A percentile compares a stretch with the other conserved stretches of the same genome.
phyloP scores from a whole-genome alignment of 23 red algal species.

The Gracilaria caudata region DNA sequence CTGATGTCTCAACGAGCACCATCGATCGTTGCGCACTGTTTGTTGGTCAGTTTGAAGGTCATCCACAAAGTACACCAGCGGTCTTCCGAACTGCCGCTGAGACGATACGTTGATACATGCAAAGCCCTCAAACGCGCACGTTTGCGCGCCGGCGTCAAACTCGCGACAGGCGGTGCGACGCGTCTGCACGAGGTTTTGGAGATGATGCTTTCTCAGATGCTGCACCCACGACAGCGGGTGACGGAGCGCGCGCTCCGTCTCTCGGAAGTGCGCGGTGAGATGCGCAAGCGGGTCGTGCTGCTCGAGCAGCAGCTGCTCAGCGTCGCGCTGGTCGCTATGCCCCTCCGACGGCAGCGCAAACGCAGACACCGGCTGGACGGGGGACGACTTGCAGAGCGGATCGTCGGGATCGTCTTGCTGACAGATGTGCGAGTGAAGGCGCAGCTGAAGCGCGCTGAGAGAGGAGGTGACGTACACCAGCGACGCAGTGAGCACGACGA shows the following conservation, averaged over 20 bases:
- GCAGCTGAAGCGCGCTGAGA: neutral
- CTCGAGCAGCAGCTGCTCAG: neutral
- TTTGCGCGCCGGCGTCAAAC: constrained; percentile 44
- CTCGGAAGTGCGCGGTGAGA: neutral
- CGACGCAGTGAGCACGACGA: neutral
- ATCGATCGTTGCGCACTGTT: constrained; percentile 8
- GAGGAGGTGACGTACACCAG: neutral
- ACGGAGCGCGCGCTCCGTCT: neutral
- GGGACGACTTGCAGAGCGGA: neutral
- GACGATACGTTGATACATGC: constrained; percentile 35
- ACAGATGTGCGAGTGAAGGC: neutral
- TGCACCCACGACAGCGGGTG: neutral
- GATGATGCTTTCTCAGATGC: neutral
- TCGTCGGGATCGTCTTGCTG: neutral
- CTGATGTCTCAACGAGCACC: constrained; percentile 41
- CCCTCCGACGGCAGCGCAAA: neutral
- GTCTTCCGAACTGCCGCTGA: neutral
- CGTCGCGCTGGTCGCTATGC: neutral
- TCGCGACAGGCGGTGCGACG: constrained; percentile 39
- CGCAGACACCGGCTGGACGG: neutral
- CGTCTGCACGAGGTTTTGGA: neutral
- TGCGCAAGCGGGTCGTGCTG: neutral
- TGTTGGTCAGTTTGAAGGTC: neutral
- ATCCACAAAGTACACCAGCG: constrained; percentile 43
- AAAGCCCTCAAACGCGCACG: constrained; percentile 50